Evolutionary conservation across 257 asterid genomes (phyloP).

Genomic region (Penstemon davidsonii): DNA sequence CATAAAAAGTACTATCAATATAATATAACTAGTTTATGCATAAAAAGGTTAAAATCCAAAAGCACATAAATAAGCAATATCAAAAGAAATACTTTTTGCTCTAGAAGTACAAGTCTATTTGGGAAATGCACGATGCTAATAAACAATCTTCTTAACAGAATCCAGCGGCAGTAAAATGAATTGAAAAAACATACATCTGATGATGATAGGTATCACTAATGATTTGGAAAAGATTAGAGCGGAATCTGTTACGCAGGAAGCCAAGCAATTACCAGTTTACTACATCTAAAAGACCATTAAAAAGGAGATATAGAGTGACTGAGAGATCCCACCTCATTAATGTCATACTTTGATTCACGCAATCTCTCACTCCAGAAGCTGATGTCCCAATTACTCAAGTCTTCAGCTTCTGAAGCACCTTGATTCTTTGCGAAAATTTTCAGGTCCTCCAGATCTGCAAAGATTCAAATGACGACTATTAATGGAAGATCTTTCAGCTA

Average conservation of each 20-base stretch:
- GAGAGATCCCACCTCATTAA: constrained; percentile 66
- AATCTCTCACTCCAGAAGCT: constrained; percentile 97
- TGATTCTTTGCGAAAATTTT: constrained; percentile 66
- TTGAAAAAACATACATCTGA: neutral
- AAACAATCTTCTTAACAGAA: neutral
- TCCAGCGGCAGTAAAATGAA: constrained; percentile 1
- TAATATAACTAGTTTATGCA: constrained; percentile 13
- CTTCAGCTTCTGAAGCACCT: constrained; percentile 86
- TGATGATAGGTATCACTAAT: constrained; percentile 11
- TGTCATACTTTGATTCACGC: constrained; percentile 85
- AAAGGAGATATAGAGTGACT: constrained; percentile 5
- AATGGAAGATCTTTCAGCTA: constrained; percentile 16
- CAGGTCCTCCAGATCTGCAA: constrained; percentile 84
- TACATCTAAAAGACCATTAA: neutral
- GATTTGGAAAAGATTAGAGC: neutral
- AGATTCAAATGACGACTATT: constrained; percentile 23
- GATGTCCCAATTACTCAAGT: constrained; percentile 79
- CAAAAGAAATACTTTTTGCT: constrained; percentile 1
- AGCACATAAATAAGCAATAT: constrained; percentile 2
- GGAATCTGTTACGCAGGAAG: constrained; percentile 5
- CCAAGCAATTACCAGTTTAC: constrained; percentile 6
- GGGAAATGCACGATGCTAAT: constrained; percentile 3
- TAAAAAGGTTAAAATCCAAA: neutral
- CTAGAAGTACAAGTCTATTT: constrained; percentile 16
- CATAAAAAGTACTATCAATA: neutral